Base-by-base conservation (phyloP, 331 rosid genomes). In the Ulmus americana region DNA sequence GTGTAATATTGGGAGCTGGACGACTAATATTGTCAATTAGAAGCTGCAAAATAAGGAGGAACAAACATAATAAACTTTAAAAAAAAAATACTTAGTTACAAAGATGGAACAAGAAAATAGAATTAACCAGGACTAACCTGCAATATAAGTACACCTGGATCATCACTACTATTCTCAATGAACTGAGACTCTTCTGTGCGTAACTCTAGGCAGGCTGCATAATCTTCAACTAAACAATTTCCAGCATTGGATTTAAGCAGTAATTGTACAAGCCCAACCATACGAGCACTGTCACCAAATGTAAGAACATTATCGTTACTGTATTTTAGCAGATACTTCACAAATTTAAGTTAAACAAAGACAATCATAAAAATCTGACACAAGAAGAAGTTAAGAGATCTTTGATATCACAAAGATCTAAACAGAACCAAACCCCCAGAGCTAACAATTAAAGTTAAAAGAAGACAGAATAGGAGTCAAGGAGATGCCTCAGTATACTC, bases 141-240 rank as follows among this genome's bases (percentile, higher is more conserved):
- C 95, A 92, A 73, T 69, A 92, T 89, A 74, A 92, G 95, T 79
- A 89, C 88, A 61, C 97, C 98, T 6, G 90, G 83, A 89, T 92
- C 97, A 56, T 91, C 90, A 76, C 63, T 80, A 62, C 78, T 76
- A 64, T 83, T 85, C 64, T 85, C 97, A 58, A 82, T 74, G 69
- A 70, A 65, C 78, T 85, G 94, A 70, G 72, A 80, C 72, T 86
- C 96, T 74, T 86, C 95, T 6, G 91, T 85, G 68, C 91, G 78
- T 73, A 84, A 80, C 77, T 89, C 98, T 14, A 92, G 95, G 88
- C 98, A 92, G 56, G 95, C 95, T 63, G 98, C 98, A 82, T 92
- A 92, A 82, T 92, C 98, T 82, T 92, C 98, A 54, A 92, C 68
- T 75, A 92, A 80, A 72, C 78, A 85, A 80, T 74, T 89, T 40